These are phyloP conservation scores for Apostasia ramifera DNA, from an alignment of 106 monocot species.

Conservation along the genomic window DNA sequence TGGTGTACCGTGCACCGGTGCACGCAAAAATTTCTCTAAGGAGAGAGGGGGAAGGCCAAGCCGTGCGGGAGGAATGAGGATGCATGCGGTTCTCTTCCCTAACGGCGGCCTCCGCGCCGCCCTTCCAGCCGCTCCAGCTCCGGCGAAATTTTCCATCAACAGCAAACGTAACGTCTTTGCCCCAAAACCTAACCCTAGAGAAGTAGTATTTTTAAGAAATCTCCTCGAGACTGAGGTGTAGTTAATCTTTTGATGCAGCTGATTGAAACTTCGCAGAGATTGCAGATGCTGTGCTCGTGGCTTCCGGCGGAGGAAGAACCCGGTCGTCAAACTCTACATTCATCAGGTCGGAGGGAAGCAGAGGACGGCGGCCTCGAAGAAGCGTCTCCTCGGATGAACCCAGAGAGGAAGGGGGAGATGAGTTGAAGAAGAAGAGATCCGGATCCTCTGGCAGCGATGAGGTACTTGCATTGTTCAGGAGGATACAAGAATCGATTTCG, in stretches of 20 bases:
- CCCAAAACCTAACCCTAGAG: background rate
- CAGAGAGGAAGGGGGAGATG: conserved; percentile 1
- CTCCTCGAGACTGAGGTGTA: conserved; percentile 23
- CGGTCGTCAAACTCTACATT: background rate
- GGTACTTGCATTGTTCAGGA: conserved; percentile 43
- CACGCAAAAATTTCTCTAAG: no score
- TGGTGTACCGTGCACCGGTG: no score
- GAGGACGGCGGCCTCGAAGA: conserved; percentile 18
- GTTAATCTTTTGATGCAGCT: conserved; percentile 56
- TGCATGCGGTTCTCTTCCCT: conserved; percentile 7
- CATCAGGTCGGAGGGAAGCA: conserved; percentile 38
- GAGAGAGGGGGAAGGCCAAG: no score
- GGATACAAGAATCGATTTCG: conserved; percentile 55
- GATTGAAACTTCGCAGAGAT: conserved; percentile 55
- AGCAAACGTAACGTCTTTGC: conserved; percentile 1
- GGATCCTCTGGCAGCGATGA: conserved; percentile 29
- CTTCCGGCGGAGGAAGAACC: background rate
- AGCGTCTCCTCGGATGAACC: conserved; percentile 7
- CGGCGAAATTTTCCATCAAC: background rate
- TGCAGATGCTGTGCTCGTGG: conserved; percentile 33
- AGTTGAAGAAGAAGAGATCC: conserved; percentile 15
- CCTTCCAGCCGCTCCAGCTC: background rate
- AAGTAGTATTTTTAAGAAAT: background rate
- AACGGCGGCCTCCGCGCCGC: background rate
- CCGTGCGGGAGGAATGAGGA: background rate